Percentiles rank a stretch among this genome's conserved stretches.
These are phyloP conservation scores for Candida pini DNA, from an alignment of 805 yeast species.

Conservation along the genomic window DNA sequence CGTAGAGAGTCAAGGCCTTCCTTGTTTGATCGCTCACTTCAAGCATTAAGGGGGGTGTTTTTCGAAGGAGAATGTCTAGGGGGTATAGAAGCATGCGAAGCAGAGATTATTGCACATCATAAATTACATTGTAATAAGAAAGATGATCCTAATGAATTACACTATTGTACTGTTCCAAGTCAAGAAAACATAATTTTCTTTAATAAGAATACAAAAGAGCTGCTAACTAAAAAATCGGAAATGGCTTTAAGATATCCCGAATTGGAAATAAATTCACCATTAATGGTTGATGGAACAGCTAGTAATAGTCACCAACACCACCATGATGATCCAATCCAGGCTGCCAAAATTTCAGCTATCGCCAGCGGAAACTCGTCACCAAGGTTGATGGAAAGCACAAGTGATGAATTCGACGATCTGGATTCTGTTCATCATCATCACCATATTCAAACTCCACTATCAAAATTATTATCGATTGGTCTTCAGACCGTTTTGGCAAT, in stretches of 20 bases:
- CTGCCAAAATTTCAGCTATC: neutral
- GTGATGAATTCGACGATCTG: constrained; percentile 6
- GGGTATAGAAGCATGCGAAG: constrained; percentile 22
- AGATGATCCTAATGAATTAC: constrained; percentile 15
- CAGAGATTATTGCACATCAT: constrained; percentile 19
- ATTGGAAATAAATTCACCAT: constrained; percentile 28
- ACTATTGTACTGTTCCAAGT: constrained; percentile 29
- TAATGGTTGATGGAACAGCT: constrained; percentile 12
- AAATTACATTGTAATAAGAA: constrained; percentile 15
- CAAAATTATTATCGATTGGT: constrained; percentile 80
- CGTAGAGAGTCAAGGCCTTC: constrained; percentile 12
- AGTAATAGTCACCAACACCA: neutral
- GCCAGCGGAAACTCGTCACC: neutral
- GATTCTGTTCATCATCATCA: constrained; percentile 57
- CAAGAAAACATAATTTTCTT: constrained; percentile 30
- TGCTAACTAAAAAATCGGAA: constrained; percentile 22
- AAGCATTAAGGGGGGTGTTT: constrained; percentile 23
- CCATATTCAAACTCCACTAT: constrained; percentile 69
- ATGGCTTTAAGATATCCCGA: constrained; percentile 25
- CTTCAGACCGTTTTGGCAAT: constrained; percentile 86
- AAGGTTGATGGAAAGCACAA: constrained; percentile 5
- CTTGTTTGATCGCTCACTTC: constrained; percentile 26
- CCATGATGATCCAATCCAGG: neutral
- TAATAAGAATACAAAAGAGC: constrained; percentile 16
- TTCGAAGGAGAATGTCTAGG: constrained; percentile 31